Conservation (phyloP, 2,329 filamentous ascomycete species). For the Graphiopsis chlorocephala region DNA sequence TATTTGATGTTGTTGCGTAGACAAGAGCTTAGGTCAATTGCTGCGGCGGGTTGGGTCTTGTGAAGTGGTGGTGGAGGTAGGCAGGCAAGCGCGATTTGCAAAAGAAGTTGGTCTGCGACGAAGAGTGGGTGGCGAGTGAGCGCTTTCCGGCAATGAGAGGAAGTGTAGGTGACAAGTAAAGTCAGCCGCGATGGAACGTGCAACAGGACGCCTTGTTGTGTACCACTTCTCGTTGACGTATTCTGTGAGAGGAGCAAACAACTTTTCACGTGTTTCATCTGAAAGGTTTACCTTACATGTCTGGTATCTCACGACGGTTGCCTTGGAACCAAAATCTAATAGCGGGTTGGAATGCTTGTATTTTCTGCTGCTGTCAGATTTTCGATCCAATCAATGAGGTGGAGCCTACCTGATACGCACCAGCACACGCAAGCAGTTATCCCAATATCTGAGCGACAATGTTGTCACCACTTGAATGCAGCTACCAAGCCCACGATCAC, state of each 20-base stretch:
- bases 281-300: not conserved
- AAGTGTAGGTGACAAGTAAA: not conserved
- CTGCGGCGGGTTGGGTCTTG: not conserved
- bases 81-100: not conserved
- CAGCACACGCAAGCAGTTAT: not conserved
- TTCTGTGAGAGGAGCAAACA: conserved; percentile 9
- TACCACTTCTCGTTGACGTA: not conserved
- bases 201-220: not conserved
- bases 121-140: not conserved
- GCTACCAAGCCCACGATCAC: not conserved
- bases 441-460: not conserved
- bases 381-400: not conserved
- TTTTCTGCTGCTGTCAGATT: not conserved
- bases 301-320: not conserved
- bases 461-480: not conserved
- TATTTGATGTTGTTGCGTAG: not conserved
- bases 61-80: not conserved
- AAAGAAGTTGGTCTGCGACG: not conserved
- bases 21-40: not conserved
- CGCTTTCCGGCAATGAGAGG: not conserved
- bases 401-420: not conserved
- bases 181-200: not conserved
- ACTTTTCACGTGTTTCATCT: conserved; percentile 3
- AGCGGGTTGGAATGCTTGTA: not conserved
- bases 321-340: not conserved